Evolutionary conservation across 345 rosid species (phyloP).

Genomic region (Salix dunnii): DNA sequence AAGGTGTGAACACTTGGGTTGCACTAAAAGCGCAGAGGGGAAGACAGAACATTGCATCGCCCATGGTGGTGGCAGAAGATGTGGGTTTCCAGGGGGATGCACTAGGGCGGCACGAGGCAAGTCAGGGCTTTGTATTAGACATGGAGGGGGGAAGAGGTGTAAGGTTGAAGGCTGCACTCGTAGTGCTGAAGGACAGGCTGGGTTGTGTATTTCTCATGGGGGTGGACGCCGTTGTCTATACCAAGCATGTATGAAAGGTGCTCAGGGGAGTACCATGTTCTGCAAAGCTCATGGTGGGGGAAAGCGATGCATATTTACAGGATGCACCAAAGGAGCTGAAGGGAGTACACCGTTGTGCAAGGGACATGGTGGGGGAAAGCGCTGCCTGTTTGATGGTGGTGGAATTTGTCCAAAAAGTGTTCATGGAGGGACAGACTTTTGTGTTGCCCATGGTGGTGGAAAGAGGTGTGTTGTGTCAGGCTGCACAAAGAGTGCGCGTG

Average conservation of each 20-base stretch:
- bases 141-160: conserved; percentile 96
- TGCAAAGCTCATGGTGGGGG: conserved; percentile 99
- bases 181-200: conserved; percentile 96
- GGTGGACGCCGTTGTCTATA: conserved; percentile 89
- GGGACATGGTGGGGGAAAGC: conserved; percentile 96
- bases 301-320: conserved; percentile 82
- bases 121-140: conserved; percentile 90
- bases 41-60: conserved; percentile 86
- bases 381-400: conserved; percentile 86
- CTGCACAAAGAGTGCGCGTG: conserved; percentile 95
- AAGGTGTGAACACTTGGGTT: conserved; percentile 88
- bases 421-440: conserved; percentile 88
- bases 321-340: conserved; percentile 92
- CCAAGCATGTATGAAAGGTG: conserved; percentile 64
- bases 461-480: conserved; percentile 83
- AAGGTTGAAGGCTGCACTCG: conserved; percentile 69
- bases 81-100: conserved; percentile 69
- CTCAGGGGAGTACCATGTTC: conserved; percentile 90
- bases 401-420: conserved; percentile 96
- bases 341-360: conserved; percentile 95
- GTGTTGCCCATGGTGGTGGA: conserved; percentile 97
- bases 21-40: conserved; percentile 96
- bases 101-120: conserved; percentile 87
- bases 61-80: conserved; percentile 92
- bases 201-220: conserved; percentile 93